Conservation (phyloP, 2,329 filamentous ascomycete species). For the Neonectria hederae region DNA sequence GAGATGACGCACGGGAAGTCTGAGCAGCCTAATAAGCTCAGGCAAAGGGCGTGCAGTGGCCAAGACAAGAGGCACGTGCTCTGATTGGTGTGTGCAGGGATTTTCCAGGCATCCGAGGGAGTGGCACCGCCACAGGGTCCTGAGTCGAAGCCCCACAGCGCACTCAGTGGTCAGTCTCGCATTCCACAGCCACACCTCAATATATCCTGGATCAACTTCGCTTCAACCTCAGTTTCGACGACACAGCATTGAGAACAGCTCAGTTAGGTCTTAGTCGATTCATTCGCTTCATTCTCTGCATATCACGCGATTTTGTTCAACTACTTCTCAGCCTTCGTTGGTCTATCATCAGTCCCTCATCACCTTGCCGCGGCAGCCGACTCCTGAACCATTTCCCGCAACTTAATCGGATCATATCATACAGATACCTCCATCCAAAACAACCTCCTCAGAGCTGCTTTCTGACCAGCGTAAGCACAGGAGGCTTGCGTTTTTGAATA, state of each 20-base stretch:
- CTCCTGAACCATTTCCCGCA: not conserved
- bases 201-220: slow-evolving; percentile 26
- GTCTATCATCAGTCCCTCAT: not conserved
- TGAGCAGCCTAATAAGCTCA: not conserved
- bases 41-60: slow-evolving; percentile 9
- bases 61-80: slow-evolving; percentile 21
- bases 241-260: slow-evolving; percentile 8
- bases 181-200: slow-evolving; percentile 36
- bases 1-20: slow-evolving; percentile 27
- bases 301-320: not conserved
- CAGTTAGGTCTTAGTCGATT: not conserved
- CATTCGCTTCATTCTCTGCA: not conserved
- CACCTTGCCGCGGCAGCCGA: not conserved
- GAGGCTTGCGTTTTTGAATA: not conserved
- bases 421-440: not conserved
- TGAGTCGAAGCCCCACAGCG: not conserved
- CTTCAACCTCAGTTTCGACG: slow-evolving; percentile 33
- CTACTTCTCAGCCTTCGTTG: not conserved
- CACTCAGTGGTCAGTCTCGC: not conserved
- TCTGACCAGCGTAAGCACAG: not conserved
- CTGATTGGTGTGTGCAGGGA: slow-evolving; percentile 23
- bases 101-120: slow-evolving; percentile 15
- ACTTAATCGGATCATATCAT: slow-evolving; percentile 1
- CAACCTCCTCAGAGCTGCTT: not conserved
- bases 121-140: slow-evolving; percentile 12